Base-by-base conservation (phyloP, 495 filamentous ascomycete genomes). In the Aspergillus baeticus region DNA sequence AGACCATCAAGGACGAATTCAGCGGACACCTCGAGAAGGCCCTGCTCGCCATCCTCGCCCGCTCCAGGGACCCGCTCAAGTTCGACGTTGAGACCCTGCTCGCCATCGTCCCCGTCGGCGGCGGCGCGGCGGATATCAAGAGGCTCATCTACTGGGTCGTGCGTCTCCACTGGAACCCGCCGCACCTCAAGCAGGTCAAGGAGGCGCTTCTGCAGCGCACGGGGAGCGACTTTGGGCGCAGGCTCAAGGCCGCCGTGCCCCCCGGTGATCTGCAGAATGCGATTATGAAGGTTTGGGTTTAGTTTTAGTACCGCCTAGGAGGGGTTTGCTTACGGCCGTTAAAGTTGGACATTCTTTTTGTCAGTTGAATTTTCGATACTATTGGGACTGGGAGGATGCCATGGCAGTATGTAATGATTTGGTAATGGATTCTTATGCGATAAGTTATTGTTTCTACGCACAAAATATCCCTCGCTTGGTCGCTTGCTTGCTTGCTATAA, bases 21-120 rank as follows among this genome's bases (percentile, higher is more conserved):
- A 84, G 81, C 8, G 90, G 90, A 1, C 90, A 94, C 64, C 91
- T 94, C 87, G 81, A 90, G 69, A 76, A 85, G 13, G 89, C 88
- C 0, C 70, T 94, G 11, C 65, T 88, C 21, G 83, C 78, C 43
- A 85, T 91, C 65, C 67, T 94, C 1, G 76, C 76, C 17, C 77
- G 81, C 0, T 89, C 85, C 3, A 69, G 79, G 17, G 87, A 96
- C 62, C 85, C 84, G 56, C 85, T 85, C 18, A 82, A 83, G 77
- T 78, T 85, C 47, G 89, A 92, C 54, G 90, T 90, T 0, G 69
- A 44, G 3, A 46, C 31, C 8, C 18, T 77, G 42, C 70, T 85
- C 11, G n/a, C 14, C 18, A 35, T 45, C 22, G 51, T 50, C 17
- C 46, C 49, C 17, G 38, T 29, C 6, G 57, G 44, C 10, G 37